Percentiles rank a stretch among this genome's conserved stretches.
These are phyloP conservation scores for Fimicolochytrium jonesii DNA, from an alignment of 192 early-diverging fungal species.

Conservation along the genomic window DNA sequence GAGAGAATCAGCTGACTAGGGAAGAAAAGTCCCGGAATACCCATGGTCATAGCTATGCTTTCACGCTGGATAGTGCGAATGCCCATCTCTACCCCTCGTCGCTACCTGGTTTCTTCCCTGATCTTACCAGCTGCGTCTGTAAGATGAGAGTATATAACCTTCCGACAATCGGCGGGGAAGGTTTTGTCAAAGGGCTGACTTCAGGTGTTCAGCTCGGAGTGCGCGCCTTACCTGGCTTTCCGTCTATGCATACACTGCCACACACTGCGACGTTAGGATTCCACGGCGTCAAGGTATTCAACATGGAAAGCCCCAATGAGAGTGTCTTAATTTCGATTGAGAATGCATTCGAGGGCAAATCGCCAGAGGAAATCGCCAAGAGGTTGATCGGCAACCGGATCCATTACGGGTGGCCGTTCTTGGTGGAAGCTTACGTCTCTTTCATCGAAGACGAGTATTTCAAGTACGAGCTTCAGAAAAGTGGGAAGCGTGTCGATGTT, in stretches of 20 bases:
- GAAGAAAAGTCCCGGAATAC: constrained; percentile 77
- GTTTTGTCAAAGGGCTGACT: constrained; percentile 58
- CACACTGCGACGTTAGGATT: constrained; percentile 64
- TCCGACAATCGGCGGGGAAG: constrained; percentile 49
- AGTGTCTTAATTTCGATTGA: constrained; percentile 62
- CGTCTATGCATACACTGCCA: constrained; percentile 75
- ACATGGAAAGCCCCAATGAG: constrained; percentile 73
- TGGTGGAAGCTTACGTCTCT: constrained; percentile 73
- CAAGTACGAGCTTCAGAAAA: constrained; percentile 49
- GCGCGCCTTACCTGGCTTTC: constrained; percentile 76
- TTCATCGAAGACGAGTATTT: constrained; percentile 69
- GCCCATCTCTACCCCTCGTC: constrained; percentile 27
- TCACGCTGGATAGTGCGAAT: constrained; percentile 47
- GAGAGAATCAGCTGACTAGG: constrained; percentile 59
- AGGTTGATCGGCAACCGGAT: constrained; percentile 55
- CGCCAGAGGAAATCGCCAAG: constrained; percentile 54
- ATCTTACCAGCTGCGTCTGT: constrained; percentile 56
- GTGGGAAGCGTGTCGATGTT: constrained; percentile 24
- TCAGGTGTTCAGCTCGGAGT: constrained; percentile 60
- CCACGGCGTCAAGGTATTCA: constrained; percentile 84
- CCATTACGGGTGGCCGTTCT: constrained; percentile 82
- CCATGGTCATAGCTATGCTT: constrained; percentile 58
- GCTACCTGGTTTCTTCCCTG: constrained; percentile 37
- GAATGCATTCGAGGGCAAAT: constrained; percentile 47
- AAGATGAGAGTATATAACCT: constrained; percentile 53